Percentiles rank a stretch among this genome's conserved stretches.
These are phyloP conservation scores for Metschnikowia kunwiensis DNA, from an alignment of 805 yeast species.

Conservation along the genomic window DNA sequence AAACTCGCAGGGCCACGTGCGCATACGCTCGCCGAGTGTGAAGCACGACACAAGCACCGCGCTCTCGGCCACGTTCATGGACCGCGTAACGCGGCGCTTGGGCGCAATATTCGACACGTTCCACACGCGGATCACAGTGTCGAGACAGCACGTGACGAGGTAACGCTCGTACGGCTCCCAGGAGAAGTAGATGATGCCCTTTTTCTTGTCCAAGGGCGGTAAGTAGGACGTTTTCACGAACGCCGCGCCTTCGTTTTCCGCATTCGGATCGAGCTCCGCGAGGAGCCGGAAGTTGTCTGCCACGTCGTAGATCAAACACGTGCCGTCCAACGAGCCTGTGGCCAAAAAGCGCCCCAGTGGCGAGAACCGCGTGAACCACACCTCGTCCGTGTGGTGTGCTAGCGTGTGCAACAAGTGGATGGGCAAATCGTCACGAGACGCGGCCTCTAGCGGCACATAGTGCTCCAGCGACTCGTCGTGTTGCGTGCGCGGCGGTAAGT, in stretches of 20 bases:
- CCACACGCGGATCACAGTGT: constrained; percentile 70
- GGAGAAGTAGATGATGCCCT: constrained; percentile 53
- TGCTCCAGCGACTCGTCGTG: not conserved
- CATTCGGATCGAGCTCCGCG: constrained; percentile 29
- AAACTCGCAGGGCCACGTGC: constrained; percentile 62
- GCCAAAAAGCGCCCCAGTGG: constrained; percentile 74
- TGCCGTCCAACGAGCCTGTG: constrained; percentile 70
- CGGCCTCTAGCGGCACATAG: not conserved
- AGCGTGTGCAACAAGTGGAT: constrained; percentile 45
- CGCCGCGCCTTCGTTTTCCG: constrained; percentile 25
- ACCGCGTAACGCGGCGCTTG: constrained; percentile 25
- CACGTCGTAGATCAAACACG: constrained; percentile 64
- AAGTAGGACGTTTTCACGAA: constrained; percentile 27
- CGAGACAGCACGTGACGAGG: constrained; percentile 70
- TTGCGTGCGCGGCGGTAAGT: constrained; percentile 15
- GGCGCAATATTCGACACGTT: constrained; percentile 40
- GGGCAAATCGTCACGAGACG: constrained; percentile 38
- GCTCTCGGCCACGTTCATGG: constrained; percentile 21
- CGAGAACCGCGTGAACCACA: constrained; percentile 80
- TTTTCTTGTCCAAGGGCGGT: constrained; percentile 24
- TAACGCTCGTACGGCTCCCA: constrained; percentile 75
- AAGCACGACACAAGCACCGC: constrained; percentile 30
- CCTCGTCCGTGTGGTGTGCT: constrained; percentile 62
- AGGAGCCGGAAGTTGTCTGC: constrained; percentile 36
- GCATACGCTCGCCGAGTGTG: constrained; percentile 38